phyloP scores from a whole-genome alignment of 176 grass and related monocot species.

The Oryza coarctata region DNA sequence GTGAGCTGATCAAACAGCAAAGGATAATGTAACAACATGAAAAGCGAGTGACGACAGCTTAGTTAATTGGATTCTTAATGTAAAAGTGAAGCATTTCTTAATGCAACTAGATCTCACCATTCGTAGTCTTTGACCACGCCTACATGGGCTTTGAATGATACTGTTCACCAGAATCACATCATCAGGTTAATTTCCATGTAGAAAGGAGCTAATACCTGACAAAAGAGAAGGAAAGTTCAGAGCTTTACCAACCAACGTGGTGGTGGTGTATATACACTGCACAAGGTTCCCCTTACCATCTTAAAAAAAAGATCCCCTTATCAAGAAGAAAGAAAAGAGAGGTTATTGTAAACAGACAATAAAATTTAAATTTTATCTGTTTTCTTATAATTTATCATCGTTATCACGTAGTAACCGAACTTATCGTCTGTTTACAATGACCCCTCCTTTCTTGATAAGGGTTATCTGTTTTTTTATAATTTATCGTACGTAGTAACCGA shows the following conservation, averaged over 20 bases:
- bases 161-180: not conserved
- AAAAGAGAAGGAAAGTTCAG: not conserved
- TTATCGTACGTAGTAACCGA: too few species aligned
- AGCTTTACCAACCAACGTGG: constrained; percentile 20
- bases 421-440: too few species aligned
- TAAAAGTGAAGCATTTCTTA: not conserved
- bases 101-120: not conserved
- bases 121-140: not conserved
- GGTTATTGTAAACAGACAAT: too few species aligned
- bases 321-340: too few species aligned
- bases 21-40: not conserved
- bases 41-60: not conserved
- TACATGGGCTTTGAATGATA: not conserved
- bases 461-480: too few species aligned
- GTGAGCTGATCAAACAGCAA: constrained; percentile 15
- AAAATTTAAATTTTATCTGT: too few species aligned
- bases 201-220: not conserved
- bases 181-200: not conserved
- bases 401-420: too few species aligned
- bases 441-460: too few species aligned
- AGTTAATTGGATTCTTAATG: not conserved
- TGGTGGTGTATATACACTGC: not conserved
- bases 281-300: too few species aligned
- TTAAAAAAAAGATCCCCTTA: too few species aligned
- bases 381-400: too few species aligned